A percentile compares a stretch with the other conserved stretches of the same genome.
Conservation (phyloP, 306 rosid genomes). For the Citrullus mucosospermus region DNA sequence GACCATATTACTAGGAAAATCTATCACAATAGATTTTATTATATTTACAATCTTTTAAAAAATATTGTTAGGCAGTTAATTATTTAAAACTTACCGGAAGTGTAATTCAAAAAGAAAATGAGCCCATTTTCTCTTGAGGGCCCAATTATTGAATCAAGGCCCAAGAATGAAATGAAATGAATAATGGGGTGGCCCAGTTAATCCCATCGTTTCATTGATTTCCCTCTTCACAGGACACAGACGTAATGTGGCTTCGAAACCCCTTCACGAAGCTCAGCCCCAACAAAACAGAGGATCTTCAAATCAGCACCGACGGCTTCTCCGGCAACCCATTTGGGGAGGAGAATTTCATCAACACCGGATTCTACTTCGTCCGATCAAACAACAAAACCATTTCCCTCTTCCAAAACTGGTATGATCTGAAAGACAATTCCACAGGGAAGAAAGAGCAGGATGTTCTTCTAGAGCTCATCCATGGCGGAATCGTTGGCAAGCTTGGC, state of each 20-base stretch:
- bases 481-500: background rate
- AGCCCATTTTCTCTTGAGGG: background rate
- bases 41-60: no score
- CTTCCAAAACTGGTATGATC: constrained; percentile 48
- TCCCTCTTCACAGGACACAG: constrained; percentile 37
- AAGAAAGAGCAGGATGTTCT: constrained; percentile 9
- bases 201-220: background rate
- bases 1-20: no score
- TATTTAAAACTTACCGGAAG: no score
- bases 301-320: constrained; percentile 44
- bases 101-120: no score
- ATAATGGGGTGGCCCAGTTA: background rate
- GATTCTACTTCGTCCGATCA: constrained; percentile 49
- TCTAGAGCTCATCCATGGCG: background rate
- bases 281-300: constrained; percentile 44
- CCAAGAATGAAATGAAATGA: background rate
- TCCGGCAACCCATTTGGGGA: constrained; percentile 29
- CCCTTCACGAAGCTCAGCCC: constrained; percentile 41
- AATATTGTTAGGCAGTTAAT: no score
- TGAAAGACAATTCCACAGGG: constrained; percentile 11
- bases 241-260: constrained; percentile 72
- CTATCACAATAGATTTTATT: no score
- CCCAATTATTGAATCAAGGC: background rate
- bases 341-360: constrained; percentile 43
- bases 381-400: constrained; percentile 51